Evolutionary conservation across 2,329 filamentous ascomycete species (phyloP).

Genomic region (Fusarium staphyleae): DNA sequence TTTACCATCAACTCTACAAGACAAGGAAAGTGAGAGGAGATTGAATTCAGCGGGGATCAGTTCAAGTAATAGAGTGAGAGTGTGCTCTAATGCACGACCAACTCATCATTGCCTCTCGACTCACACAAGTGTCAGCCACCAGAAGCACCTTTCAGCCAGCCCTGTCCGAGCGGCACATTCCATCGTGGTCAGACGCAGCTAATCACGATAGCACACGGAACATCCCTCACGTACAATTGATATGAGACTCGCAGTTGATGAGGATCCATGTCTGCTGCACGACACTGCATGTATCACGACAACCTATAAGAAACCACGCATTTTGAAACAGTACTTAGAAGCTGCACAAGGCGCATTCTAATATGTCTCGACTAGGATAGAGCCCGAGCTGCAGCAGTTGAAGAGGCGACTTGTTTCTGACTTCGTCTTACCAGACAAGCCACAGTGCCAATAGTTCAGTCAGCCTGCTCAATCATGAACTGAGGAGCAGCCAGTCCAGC

Average conservation of each 20-base stretch:
- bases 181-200: background rate
- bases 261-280: background rate
- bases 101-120: background rate
- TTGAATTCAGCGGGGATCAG: background rate
- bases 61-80: too few relatives aligned
- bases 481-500: too few relatives aligned
- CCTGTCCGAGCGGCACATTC: background rate
- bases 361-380: constrained; percentile 3
- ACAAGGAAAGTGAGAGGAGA: background rate
- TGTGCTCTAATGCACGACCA: background rate
- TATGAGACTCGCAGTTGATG: background rate
- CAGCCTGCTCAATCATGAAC: background rate
- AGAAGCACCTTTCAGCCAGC: background rate
- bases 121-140: constrained; percentile 1
- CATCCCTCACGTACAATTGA: background rate
- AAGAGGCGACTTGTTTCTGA: background rate
- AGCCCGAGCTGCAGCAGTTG: background rate
- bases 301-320: constrained; percentile 1
- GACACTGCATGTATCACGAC: background rate
- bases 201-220: background rate
- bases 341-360: constrained; percentile 1
- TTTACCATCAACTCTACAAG: background rate
- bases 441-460: background rate
- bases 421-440: background rate
- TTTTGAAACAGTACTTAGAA: background rate